These are phyloP conservation scores for Xylaria sp. DNA, from an alignment of 2,329 filamentous ascomycete genomes.

Conservation along the genomic window DNA sequence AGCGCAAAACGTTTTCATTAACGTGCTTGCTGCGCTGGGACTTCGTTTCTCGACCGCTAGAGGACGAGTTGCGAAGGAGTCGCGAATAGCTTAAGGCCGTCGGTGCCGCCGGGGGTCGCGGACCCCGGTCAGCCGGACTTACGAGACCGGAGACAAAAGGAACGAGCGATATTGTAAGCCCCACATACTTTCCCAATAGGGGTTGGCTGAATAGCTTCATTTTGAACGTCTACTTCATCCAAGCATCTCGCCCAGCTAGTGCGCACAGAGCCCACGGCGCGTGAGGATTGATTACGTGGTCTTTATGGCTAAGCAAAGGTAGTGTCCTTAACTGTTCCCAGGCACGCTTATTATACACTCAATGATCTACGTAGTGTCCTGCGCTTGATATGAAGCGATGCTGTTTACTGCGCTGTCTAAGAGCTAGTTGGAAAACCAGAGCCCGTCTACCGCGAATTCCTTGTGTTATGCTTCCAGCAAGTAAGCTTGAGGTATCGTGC, in stretches of 20 bases:
- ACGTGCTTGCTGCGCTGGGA: too few species aligned
- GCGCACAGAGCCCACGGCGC: neutral
- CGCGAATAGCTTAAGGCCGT: too few species aligned
- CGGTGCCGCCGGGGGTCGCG: too few species aligned
- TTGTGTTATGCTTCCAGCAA: neutral
- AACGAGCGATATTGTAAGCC: too few species aligned
- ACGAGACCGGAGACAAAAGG: neutral
- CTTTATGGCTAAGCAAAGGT: neutral
- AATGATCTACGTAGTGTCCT: slow-evolving; percentile 27
- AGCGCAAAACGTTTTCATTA: too few species aligned
- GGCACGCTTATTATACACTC: slow-evolving; percentile 22
- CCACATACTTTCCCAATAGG: too few species aligned
- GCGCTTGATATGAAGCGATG: slow-evolving; percentile 19
- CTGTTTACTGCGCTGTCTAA: slow-evolving; percentile 5
- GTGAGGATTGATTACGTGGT: neutral
- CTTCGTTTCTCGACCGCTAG: too few species aligned
- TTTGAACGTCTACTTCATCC: too few species aligned
- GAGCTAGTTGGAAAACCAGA: neutral
- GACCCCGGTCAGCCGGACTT: too few species aligned
- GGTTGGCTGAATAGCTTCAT: too few species aligned
- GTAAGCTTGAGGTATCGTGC: neutral
- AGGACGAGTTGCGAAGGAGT: too few species aligned
- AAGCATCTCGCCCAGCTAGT: too few species aligned
- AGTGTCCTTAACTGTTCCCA: neutral
- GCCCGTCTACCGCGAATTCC: neutral